These are phyloP conservation scores for Sonneratia alba DNA, from an alignment of 345 rosid species.

Conservation along the genomic window DNA sequence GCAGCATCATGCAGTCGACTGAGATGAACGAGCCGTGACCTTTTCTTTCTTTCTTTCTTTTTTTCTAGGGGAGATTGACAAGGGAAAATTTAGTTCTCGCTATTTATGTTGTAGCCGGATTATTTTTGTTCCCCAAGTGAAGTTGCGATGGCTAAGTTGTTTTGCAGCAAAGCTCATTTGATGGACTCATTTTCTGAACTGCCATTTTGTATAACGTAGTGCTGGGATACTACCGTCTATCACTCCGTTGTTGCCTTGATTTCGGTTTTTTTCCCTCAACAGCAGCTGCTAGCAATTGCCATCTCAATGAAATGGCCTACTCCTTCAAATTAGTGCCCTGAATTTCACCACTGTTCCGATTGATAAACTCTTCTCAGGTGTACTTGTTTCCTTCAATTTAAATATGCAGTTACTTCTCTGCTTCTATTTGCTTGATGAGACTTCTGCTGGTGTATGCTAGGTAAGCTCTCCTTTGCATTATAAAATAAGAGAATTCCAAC, in stretches of 20 bases:
- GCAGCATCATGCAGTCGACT: background rate
- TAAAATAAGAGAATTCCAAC: background rate
- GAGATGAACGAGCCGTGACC: background rate
- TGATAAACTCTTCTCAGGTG: background rate
- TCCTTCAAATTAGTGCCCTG: background rate
- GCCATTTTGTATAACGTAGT: background rate
- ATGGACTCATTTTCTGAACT: background rate
- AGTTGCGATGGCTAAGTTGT: background rate
- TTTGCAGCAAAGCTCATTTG: background rate
- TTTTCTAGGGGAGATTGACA: background rate
- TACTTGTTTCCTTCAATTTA: background rate
- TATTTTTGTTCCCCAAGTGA: background rate
- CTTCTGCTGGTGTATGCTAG: background rate
- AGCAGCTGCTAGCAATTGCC: background rate
- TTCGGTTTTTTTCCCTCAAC: background rate
- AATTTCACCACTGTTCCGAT: background rate
- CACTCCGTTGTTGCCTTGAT: background rate
- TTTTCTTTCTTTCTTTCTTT: too few relatives aligned
- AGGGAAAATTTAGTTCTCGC: background rate
- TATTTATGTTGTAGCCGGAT: background rate
- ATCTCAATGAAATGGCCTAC: background rate
- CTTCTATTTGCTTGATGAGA: background rate
- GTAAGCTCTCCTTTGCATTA: background rate
- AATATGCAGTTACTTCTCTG: background rate
- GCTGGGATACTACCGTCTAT: background rate